Conservation (phyloP, 331 rosid genomes). For the Saraca asoca region DNA sequence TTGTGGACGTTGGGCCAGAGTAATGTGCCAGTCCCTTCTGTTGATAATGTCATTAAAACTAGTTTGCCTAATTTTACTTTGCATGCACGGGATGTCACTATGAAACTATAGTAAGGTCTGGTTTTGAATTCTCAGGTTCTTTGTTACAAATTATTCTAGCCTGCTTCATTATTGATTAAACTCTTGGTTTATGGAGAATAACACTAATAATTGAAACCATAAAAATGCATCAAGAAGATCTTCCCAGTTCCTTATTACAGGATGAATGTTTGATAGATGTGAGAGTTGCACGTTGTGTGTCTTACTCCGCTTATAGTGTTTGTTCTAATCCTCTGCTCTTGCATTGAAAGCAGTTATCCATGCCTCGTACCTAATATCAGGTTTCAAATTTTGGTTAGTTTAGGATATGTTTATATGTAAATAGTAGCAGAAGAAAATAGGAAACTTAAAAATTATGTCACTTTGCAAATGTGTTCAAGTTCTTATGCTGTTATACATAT, state of each 20-base stretch:
- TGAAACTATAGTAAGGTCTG: slow-evolving; percentile 19
- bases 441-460: neutral
- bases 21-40: slow-evolving; percentile 39
- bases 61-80: slow-evolving; percentile 16
- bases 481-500: slow-evolving; percentile 12
- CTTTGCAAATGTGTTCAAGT: neutral
- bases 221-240: slow-evolving; percentile 2
- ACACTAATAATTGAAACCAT: neutral
- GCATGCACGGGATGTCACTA: slow-evolving; percentile 22
- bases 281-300: slow-evolving; percentile 7
- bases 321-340: neutral
- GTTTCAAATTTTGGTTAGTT: neutral
- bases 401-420: slow-evolving; percentile 7
- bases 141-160: neutral
- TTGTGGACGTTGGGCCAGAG: slow-evolving; percentile 85
- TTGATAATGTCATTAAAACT: neutral
- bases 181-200: slow-evolving; percentile 9
- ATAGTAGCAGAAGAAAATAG: slow-evolving; percentile 12
- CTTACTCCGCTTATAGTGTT: neutral
- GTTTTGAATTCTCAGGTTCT: slow-evolving; percentile 16
- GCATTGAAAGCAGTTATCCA: slow-evolving; percentile 1
- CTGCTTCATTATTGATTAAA: too few relatives aligned
- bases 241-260: slow-evolving; percentile 5
- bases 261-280: neutral
- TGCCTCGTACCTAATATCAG: slow-evolving; percentile 19